A percentile compares a stretch with the other conserved stretches of the same genome.
Evolutionary conservation across 2,329 filamentous ascomycete species (phyloP).

Genomic region (Penicillium fuscoglaucum): DNA sequence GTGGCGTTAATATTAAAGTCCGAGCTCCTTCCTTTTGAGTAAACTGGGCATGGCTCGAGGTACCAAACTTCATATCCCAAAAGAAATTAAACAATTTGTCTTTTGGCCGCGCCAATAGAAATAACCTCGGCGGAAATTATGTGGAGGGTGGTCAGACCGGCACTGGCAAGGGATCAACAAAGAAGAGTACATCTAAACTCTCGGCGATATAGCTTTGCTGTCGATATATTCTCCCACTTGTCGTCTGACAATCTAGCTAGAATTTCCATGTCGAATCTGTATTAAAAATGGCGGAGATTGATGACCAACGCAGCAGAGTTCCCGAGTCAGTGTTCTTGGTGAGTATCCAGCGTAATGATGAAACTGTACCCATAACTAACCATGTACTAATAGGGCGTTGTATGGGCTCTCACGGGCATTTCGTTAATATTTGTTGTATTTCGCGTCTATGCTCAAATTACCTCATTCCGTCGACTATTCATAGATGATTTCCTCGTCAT

Average conservation of each 20-base stretch:
- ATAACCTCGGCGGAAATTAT: background rate
- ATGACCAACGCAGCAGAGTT: constrained; percentile 4
- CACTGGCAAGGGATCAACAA: background rate
- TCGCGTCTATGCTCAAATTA: constrained; percentile 13
- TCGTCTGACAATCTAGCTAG: background rate
- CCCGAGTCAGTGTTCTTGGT: constrained; percentile 8
- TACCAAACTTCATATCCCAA: background rate
- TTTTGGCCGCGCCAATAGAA: background rate
- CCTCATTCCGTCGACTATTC: constrained; percentile 15
- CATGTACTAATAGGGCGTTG: background rate
- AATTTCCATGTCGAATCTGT: background rate
- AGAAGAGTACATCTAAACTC: background rate
- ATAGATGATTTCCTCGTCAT: constrained; percentile 19
- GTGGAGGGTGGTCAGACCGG: background rate
- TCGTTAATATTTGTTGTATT: constrained; percentile 14
- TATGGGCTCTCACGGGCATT: constrained; percentile 17
- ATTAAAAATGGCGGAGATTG: background rate
- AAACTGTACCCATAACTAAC: background rate
- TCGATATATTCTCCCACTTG: background rate
- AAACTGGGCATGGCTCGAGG: background rate
- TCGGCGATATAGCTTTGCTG: background rate
- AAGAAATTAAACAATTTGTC: background rate
- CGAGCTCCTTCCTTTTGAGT: background rate
- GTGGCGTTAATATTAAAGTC: background rate
- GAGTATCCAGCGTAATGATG: background rate